Percentiles rank a stretch among this genome's conserved stretches.
Conservation (phyloP, 805 yeast species). For the Kodamaea lidongshanica region DNA sequence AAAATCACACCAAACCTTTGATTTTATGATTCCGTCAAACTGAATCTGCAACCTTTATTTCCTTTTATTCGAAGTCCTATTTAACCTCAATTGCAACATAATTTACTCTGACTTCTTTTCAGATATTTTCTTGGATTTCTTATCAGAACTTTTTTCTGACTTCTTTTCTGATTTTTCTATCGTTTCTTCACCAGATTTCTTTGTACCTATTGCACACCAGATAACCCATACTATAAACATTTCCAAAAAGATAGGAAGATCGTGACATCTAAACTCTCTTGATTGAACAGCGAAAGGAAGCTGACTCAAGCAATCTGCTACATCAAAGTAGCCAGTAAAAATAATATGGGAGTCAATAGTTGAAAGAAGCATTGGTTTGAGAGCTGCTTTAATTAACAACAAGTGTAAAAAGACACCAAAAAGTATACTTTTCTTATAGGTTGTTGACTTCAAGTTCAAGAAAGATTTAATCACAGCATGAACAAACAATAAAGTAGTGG, state of each 20-base stretch:
- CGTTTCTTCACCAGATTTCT: neutral
- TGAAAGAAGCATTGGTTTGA: slow-evolving; percentile 4
- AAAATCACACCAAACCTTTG: too few relatives aligned
- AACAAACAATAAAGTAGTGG: slow-evolving; percentile 1
- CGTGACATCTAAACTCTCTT: neutral
- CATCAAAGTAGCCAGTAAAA: slow-evolving; percentile 8
- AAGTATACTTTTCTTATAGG: neutral
- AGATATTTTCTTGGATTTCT: neutral
- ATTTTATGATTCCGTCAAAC: too few relatives aligned
- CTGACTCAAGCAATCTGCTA: slow-evolving; percentile 8
- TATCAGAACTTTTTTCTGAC: neutral
- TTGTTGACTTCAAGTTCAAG: slow-evolving; percentile 1
- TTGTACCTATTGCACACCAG: slow-evolving; percentile 8
- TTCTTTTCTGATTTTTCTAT: neutral
- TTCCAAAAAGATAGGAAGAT: slow-evolving; percentile 5
- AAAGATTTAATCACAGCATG: neutral
- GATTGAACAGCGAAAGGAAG: slow-evolving; percentile 1
- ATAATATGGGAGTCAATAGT: slow-evolving; percentile 4
- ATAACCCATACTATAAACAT: slow-evolving; percentile 9
- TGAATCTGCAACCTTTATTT: too few relatives aligned
- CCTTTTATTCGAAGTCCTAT: too few relatives aligned
- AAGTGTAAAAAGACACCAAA: slow-evolving; percentile 7
- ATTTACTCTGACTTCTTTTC: too few relatives aligned
- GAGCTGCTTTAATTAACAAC: slow-evolving; percentile 5
- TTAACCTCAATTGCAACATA: too few relatives aligned